Evolutionary conservation across 73 alveolate genomes (phyloP), one percentile per base, ranked within the genome.

Genomic region (Blepharisma stoltei): DNA sequence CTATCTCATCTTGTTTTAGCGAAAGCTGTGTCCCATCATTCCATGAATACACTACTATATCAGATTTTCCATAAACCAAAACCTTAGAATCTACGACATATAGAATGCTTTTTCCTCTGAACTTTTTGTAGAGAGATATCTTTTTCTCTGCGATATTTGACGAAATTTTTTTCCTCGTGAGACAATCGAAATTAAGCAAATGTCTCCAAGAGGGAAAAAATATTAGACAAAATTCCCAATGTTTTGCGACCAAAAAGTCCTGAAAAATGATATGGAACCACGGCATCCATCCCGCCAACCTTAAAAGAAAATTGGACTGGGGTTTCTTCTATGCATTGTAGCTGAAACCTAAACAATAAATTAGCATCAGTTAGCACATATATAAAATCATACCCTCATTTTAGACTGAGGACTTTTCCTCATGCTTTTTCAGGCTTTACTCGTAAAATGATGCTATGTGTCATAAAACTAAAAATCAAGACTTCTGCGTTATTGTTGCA

Each of bases 401-500:
- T 14, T 20, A 25, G 18, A 20, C 46, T 14, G 23, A 60, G 73
- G 23, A 60, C 73, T 20, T 25, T n/a, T 20, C 73, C 73, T 20
- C 41, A 32, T 32, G 45, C 49, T 60, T 25, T 60, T 20, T n/a
- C 14, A 1, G 73, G 73, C 5, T 60, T 60, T 14, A 14, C 18
- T 60, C 73, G 73, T 38, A n/a, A 60, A 18, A 60, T 25, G 14
- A 60, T 60, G 46, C 73, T 60, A 60, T 60, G 73, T 8, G 73
- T 20, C 18, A 18, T 14, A 60, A 60, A 60, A 25, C 73, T 18
- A 25, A 14, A 25, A 20, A 60, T 14, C 49, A 60, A 38, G 45
- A 60, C 46, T 20, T 14, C 46, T 9, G 46, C 73, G 2, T 14
- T 18, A 18, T 32, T 32, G 41, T 60, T 14, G 45, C 73, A 60